These are phyloP conservation scores for Cucurbita pepo DNA, from an alignment of 306 rosid species.

Conservation along the genomic window DNA sequence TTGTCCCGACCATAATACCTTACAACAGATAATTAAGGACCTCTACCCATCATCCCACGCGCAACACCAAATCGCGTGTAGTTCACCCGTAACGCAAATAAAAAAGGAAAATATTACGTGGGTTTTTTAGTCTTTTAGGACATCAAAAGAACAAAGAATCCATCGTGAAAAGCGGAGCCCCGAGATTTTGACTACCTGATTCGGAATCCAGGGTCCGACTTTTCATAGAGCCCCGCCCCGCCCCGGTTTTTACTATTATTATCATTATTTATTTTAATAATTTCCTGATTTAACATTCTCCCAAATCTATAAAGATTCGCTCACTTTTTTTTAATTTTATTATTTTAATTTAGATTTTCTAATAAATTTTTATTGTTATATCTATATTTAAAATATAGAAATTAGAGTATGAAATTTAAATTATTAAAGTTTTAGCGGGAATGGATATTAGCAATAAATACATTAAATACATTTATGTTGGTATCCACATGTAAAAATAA, in stretches of 20 bases:
- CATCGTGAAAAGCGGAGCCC: not conserved
- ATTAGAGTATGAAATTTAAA: too few species aligned
- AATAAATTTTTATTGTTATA: too few species aligned
- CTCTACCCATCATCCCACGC: not conserved
- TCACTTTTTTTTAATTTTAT: not conserved
- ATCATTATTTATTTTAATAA: not conserved
- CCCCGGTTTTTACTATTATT: not conserved
- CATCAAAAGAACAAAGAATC: not conserved
- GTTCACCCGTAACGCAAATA: not conserved
- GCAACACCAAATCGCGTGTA: not conserved
- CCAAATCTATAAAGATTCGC: not conserved
- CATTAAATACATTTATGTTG: not conserved
- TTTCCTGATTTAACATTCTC: not conserved
- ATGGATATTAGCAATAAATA: not conserved
- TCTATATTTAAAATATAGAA: too few species aligned
- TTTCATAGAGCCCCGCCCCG: not conserved
- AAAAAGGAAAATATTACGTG: too few species aligned
- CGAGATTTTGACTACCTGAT: not conserved
- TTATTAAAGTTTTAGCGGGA: too few species aligned
- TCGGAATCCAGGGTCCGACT: constrained; percentile 3
- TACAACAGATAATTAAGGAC: not conserved
- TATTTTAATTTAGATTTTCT: not conserved
- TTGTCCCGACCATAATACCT: constrained; percentile 15
- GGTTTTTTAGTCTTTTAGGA: not conserved
- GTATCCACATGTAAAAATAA: not conserved